Conservation (phyloP, 1,284 basidiomycete species). For the Ceratobasidium sp. region DNA sequence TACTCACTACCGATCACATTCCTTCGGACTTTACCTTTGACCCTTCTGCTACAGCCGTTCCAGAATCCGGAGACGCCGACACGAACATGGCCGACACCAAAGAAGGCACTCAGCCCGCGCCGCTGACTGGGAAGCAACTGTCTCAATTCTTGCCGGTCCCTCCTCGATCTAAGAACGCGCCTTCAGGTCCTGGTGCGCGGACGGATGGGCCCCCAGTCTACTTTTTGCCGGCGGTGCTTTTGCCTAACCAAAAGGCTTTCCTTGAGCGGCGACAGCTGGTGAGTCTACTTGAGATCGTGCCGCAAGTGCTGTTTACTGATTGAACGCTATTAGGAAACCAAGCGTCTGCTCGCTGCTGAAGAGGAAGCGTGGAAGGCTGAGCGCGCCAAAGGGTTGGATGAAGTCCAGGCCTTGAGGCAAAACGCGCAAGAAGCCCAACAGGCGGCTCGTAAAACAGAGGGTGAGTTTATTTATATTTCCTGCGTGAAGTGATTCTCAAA, state of each 20-base stretch:
- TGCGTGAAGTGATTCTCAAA: no score
- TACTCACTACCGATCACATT: conserved; percentile 74
- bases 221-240: conserved; percentile 73
- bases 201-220: conserved; percentile 75
- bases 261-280: conserved; percentile 63
- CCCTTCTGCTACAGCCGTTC: conserved; percentile 31
- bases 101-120: conserved; percentile 29
- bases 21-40: conserved; percentile 47
- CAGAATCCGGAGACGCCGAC: conserved; percentile 48
- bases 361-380: conserved; percentile 69
- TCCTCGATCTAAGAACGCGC: conserved; percentile 57
- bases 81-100: conserved; percentile 41
- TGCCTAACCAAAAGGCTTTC: conserved; percentile 72
- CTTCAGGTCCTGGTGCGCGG: conserved; percentile 52
- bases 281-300: conserved; percentile 52
- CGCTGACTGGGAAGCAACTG: conserved; percentile 7
- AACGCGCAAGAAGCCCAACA: conserved; percentile 61
- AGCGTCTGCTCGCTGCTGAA: conserved; percentile 58
- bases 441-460: conserved; percentile 13
- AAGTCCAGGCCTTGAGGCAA: conserved; percentile 66
- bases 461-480: background rate
- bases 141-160: conserved; percentile 42
- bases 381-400: conserved; percentile 63
- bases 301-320: no score
- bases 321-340: conserved; percentile 61